Conservation (phyloP, 495 filamentous ascomycete species). For the Daldinia loculata region DNA sequence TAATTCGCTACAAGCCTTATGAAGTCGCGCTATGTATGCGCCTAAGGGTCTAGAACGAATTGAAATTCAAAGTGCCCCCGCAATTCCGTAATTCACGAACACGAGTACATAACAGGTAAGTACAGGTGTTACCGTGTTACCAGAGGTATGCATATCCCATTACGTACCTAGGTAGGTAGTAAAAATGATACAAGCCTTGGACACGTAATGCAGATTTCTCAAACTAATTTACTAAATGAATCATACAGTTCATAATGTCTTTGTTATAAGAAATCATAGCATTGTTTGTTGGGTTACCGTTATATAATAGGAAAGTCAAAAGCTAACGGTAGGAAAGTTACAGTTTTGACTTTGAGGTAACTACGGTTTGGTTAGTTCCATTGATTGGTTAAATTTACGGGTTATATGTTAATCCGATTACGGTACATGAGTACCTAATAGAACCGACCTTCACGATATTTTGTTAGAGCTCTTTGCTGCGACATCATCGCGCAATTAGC, state of each 20-base stretch:
- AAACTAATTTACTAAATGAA: too few relatives aligned
- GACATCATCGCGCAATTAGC: constrained; percentile 36
- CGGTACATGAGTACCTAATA: constrained; percentile 6
- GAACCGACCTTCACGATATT: constrained; percentile 28
- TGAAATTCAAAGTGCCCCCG: constrained; percentile 18
- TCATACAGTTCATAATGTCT: too few relatives aligned
- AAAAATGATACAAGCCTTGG: too few relatives aligned
- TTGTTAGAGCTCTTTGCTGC: constrained; percentile 37
- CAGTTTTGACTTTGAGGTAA: background rate
- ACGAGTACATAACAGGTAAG: background rate
- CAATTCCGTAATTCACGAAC: constrained; percentile 34
- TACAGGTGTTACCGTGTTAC: too few relatives aligned
- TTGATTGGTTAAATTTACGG: constrained; percentile 24
- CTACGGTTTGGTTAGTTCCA: background rate
- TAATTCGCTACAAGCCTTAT: constrained; percentile 25
- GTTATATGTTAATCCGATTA: constrained; percentile 29
- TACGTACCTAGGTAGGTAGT: too few relatives aligned
- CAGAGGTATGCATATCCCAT: too few relatives aligned
- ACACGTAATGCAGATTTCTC: too few relatives aligned
- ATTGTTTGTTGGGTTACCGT: background rate
- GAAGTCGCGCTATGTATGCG: background rate
- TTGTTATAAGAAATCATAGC: background rate
- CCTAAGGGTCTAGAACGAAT: constrained; percentile 12
- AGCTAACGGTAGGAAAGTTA: background rate
- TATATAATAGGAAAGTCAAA: background rate